Evolutionary conservation across 164 flowering plant species (phyloP).

Genomic region (Akebia trifoliata): DNA sequence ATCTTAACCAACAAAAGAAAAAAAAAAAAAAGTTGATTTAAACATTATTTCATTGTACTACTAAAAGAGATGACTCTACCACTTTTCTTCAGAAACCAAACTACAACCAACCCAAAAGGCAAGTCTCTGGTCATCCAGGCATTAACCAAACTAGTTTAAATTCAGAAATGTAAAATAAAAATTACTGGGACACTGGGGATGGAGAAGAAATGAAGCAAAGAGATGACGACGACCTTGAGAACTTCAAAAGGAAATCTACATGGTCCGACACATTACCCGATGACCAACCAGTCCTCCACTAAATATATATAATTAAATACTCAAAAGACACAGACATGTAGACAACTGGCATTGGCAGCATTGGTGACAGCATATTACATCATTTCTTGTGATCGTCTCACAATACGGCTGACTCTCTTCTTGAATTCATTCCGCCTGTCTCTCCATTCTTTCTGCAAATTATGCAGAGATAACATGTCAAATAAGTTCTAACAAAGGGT

Average conservation of each 20-base stretch:
- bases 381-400: conserved; percentile 57
- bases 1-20: no score
- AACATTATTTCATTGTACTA: no score
- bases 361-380: conserved; percentile 1
- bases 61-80: no score
- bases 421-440: conserved; percentile 57
- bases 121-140: no score
- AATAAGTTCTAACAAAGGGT: background rate
- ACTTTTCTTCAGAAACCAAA: no score
- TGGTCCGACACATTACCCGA: background rate
- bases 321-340: background rate
- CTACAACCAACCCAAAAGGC: no score
- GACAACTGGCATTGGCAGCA: background rate
- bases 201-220: background rate
- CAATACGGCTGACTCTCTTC: conserved; percentile 55
- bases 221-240: background rate
- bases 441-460: conserved; percentile 84
- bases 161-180: no score
- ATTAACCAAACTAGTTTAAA: no score
- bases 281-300: conserved; percentile 3
- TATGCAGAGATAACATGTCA: background rate
- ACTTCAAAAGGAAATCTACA: background rate
- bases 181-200: no score
- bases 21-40: no score
- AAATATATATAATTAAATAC: no score